Conservation (phyloP, 148 eudicot species). For the Euryodendron excelsum region DNA sequence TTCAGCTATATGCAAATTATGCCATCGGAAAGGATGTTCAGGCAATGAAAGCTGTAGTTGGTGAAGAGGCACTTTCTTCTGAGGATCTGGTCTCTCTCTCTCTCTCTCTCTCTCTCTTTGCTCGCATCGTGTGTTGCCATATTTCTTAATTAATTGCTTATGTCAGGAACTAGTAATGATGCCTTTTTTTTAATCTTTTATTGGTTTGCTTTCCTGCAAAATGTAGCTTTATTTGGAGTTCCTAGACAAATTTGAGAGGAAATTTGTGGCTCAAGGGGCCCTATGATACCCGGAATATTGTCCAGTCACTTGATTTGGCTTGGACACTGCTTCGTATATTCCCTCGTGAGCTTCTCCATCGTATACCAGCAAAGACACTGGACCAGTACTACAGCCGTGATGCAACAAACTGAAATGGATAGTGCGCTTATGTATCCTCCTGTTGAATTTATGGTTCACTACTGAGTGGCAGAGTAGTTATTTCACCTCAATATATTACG, state of each 20-base stretch:
- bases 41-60: constrained; percentile 95
- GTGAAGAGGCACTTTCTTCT: constrained; percentile 94
- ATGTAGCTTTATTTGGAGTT: constrained; percentile 82
- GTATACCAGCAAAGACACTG: constrained; percentile 98
- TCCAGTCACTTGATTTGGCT: constrained; percentile 94
- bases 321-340: constrained; percentile 94
- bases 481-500: background rate
- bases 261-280: constrained; percentile 95
- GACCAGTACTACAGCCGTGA: constrained; percentile 87
- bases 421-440: background rate
- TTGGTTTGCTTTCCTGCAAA: background rate
- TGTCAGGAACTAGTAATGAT: background rate
- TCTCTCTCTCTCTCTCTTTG: background rate
- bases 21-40: constrained; percentile 97
- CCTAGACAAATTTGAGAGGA: constrained; percentile 95
- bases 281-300: constrained; percentile 84
- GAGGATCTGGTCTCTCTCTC: constrained; percentile 67
- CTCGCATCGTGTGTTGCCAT: too few relatives aligned
- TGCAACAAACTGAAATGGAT: constrained; percentile 30
- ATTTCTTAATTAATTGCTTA: background rate
- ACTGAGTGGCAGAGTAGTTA: background rate
- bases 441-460: background rate
- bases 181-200: background rate
- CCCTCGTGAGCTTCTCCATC: constrained; percentile 96
- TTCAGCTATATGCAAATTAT: constrained; percentile 85